Conservation (phyloP, 2,329 filamentous ascomycete genomes). For the Hypomyces rosellus region DNA sequence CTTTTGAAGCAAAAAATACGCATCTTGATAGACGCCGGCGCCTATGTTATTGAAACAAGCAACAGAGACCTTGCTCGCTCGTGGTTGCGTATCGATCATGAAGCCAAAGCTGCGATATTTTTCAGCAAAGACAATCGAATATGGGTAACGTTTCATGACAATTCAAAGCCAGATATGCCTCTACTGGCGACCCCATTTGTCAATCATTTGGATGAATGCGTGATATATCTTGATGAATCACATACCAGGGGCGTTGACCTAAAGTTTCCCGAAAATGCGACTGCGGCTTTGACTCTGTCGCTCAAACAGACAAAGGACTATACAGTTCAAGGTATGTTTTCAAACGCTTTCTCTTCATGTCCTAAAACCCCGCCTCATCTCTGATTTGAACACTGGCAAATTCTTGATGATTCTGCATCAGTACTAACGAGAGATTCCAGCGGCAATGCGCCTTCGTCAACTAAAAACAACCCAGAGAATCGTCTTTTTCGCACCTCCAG, state of each 20-base stretch:
- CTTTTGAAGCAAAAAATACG: conserved; percentile 35
- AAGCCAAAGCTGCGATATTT: conserved; percentile 45
- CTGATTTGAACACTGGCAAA: too few species aligned
- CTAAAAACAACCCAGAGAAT: conserved; percentile 50
- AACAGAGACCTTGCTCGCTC: conserved; percentile 42
- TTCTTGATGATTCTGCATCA: too few species aligned
- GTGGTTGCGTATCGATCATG: conserved; percentile 44
- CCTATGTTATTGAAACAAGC: conserved; percentile 56
- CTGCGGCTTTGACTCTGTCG: conserved; percentile 50
- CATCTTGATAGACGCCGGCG: conserved; percentile 59
- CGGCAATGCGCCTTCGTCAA: conserved; percentile 59
- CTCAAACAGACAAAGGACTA: conserved; percentile 54
- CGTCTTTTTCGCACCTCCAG: conserved; percentile 49
- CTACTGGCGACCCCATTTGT: conserved; percentile 49
- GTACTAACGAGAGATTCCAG: conserved; percentile 27
- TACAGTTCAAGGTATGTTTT: conserved; percentile 48
- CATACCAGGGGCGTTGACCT: conserved; percentile 55
- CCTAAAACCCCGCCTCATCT: too few species aligned
- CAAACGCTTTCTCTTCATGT: background rate
- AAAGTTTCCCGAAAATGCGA: conserved; percentile 41
- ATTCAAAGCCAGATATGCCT: conserved; percentile 37
- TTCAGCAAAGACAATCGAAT: conserved; percentile 36
- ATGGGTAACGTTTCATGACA: conserved; percentile 14
- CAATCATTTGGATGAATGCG: conserved; percentile 43
- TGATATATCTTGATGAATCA: conserved; percentile 50